Conservation (phyloP, 2,329 filamentous ascomycete species). For the Monosporascus sp. region DNA sequence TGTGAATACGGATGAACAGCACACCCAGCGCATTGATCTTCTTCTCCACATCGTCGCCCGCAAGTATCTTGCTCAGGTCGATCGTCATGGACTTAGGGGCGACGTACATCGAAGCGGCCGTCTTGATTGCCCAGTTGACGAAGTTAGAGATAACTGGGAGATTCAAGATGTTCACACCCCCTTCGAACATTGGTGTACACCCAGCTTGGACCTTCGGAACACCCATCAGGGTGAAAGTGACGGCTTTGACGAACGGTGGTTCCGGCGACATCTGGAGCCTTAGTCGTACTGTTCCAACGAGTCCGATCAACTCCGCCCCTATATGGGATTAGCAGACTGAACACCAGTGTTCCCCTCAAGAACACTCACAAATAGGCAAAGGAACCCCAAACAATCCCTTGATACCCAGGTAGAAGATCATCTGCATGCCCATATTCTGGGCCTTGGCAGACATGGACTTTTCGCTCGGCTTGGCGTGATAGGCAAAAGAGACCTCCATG, state of each 20-base stretch:
- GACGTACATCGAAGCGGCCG: constrained; percentile 85
- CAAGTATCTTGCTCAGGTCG: constrained; percentile 83
- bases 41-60: constrained; percentile 88
- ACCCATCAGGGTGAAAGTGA: constrained; percentile 94
- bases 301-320: constrained; percentile 76
- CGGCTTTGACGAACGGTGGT: constrained; percentile 83
- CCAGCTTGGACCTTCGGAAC: constrained; percentile 83
- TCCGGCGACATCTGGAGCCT: constrained; percentile 82
- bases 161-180: constrained; percentile 85
- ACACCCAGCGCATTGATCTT: constrained; percentile 80
- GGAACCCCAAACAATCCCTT: constrained; percentile 86
- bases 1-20: constrained; percentile 89
- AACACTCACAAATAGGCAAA: constrained; percentile 62
- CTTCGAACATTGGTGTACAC: constrained; percentile 88
- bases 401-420: constrained; percentile 89
- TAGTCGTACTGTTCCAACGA: constrained; percentile 83
- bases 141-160: constrained; percentile 92
- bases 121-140: constrained; percentile 88
- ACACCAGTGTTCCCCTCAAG: not conserved
- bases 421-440: constrained; percentile 93
- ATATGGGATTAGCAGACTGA: constrained; percentile 9
- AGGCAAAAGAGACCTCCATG: constrained; percentile 82
- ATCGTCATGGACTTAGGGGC: constrained; percentile 92
- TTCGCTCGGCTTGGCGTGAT: constrained; percentile 75
- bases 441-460: constrained; percentile 72